Evolutionary conservation across 2,329 filamentous ascomycete genomes (phyloP).

Genomic region (Tothia fuscella): DNA sequence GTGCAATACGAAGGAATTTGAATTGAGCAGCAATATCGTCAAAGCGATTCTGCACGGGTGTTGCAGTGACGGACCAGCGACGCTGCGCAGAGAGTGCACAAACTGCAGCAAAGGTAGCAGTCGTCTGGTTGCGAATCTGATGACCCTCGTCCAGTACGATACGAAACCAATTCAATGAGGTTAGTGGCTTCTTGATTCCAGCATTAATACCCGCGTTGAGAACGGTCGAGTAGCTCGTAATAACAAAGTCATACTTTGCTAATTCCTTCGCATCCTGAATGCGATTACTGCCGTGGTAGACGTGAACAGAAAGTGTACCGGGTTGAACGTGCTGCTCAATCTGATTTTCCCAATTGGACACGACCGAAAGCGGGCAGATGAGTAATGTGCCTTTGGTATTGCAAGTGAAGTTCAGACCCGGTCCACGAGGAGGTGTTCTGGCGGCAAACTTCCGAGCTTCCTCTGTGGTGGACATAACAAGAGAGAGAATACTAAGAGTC

Average conservation of each 20-base stretch:
- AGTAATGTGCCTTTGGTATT: constrained; percentile 76
- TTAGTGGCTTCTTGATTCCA: constrained; percentile 48
- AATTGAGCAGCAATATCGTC: constrained; percentile 82
- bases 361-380: constrained; percentile 74
- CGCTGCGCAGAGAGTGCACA: constrained; percentile 67
- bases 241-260: constrained; percentile 65
- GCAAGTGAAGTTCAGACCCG: constrained; percentile 26
- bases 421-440: constrained; percentile 35
- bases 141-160: constrained; percentile 93
- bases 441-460: constrained; percentile 52
- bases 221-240: constrained; percentile 87
- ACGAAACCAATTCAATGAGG: constrained; percentile 76
- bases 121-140: constrained; percentile 76
- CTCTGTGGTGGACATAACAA: constrained; percentile 55
- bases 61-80: constrained; percentile 95
- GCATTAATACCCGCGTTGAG: constrained; percentile 58
- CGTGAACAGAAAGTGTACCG: constrained; percentile 55
- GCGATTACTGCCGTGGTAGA: constrained; percentile 76
- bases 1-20: constrained; percentile 67
- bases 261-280: constrained; percentile 50
- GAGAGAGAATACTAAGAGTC: constrained; percentile 65
- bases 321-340: constrained; percentile 67
- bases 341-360: constrained; percentile 85
- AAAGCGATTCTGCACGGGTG: constrained; percentile 85
- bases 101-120: constrained; percentile 73